A percentile compares a stretch with the other conserved stretches of the same genome.
These are phyloP conservation scores for Kurtzmaniella natalensis DNA, from an alignment of 1,139 yeast species.

Conservation along the genomic window DNA sequence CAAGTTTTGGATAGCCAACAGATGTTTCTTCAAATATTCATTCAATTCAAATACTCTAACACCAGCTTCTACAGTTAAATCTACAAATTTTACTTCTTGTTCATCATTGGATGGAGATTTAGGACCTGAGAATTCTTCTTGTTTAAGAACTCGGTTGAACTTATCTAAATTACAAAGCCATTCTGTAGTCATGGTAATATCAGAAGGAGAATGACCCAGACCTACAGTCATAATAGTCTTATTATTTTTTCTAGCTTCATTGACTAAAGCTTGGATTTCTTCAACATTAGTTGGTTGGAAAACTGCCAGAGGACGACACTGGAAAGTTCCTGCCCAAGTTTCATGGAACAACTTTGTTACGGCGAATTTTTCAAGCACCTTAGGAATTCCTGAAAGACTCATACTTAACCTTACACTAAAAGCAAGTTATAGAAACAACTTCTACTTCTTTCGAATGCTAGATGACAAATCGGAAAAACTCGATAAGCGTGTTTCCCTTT, in stretches of 20 bases:
- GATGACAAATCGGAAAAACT: too few species aligned
- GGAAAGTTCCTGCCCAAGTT: constrained; percentile 93
- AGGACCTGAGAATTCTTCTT: constrained; percentile 37
- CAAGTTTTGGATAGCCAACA: constrained; percentile 81
- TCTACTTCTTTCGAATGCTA: too few species aligned
- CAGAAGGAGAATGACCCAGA: constrained; percentile 94
- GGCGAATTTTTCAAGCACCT: constrained; percentile 26
- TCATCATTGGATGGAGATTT: constrained; percentile 20
- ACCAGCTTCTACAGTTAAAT: constrained; percentile 92
- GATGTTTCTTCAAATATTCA: constrained; percentile 54
- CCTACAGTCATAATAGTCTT: constrained; percentile 85
- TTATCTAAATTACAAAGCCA: constrained; percentile 89
- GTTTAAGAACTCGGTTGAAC: constrained; percentile 50
- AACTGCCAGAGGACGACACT: constrained; percentile 68
- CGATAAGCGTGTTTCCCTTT: too few species aligned
- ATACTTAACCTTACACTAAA: too few species aligned
- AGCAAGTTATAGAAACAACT: too few species aligned
- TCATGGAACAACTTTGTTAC: constrained; percentile 44
- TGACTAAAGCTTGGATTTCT: constrained; percentile 61
- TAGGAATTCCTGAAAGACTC: constrained; percentile 21
- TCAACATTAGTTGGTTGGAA: constrained; percentile 70
- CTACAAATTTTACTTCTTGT: constrained; percentile 64
- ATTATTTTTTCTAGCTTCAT: constrained; percentile 53
- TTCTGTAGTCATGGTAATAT: constrained; percentile 79
- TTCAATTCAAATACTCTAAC: constrained; percentile 76